Percentiles rank a stretch among this genome's conserved stretches.
Evolutionary conservation across 1,139 yeast species (phyloP).

Genomic region (Lodderomyces orthopsilosis): DNA sequence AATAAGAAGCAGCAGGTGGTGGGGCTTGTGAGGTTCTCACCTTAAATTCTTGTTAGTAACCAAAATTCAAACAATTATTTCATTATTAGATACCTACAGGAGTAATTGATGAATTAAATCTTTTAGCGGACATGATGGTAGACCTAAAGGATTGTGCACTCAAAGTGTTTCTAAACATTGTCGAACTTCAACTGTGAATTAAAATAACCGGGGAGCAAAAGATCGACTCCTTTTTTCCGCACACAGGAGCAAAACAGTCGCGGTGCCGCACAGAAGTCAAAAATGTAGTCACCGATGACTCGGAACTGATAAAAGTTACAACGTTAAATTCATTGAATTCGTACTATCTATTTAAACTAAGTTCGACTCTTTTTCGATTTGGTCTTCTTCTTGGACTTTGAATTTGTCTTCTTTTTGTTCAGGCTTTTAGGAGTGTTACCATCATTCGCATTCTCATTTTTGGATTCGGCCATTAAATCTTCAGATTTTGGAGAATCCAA

Average conservation of each 20-base stretch:
- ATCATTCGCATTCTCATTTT: conserved; percentile 26
- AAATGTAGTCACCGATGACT: no score
- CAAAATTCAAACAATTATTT: neutral
- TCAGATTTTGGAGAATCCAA: conserved; percentile 3
- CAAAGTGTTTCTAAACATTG: conserved; percentile 12
- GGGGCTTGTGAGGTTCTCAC: conserved; percentile 78
- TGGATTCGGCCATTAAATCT: conserved; percentile 22
- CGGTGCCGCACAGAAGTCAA: conserved; percentile 1
- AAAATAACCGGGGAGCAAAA: neutral
- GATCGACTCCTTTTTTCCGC: neutral
- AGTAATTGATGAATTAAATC: conserved; percentile 36
- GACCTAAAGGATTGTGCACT: conserved; percentile 21
- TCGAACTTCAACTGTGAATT: no score
- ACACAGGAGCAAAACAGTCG: neutral
- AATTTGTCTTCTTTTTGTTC: conserved; percentile 25
- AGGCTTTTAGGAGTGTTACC: conserved; percentile 15
- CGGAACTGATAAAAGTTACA: neutral
- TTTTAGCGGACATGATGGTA: conserved; percentile 22
- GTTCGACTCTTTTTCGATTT: conserved; percentile 1
- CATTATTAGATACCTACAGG: conserved; percentile 34
- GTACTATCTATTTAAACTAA: neutral
- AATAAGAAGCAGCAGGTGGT: conserved; percentile 93
- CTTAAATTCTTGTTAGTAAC: conserved; percentile 21
- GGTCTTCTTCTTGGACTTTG: conserved; percentile 23
- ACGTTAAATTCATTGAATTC: conserved; percentile 2